Evolutionary conservation across 164 flowering plant species (phyloP), one percentile per base, ranked within the genome.

Genomic region (Litsea cubeba): DNA sequence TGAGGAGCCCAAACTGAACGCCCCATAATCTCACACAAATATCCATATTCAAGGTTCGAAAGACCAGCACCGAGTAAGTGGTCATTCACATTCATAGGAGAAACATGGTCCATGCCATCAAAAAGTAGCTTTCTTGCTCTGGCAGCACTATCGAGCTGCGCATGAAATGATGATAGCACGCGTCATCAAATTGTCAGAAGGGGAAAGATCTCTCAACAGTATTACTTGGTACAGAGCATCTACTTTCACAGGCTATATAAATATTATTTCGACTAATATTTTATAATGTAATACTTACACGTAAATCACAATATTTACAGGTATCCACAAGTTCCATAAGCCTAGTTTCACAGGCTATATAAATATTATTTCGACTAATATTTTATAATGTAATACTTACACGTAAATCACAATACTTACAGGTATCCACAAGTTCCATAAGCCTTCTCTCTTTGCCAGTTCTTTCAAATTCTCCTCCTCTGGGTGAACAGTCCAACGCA

Each of bases 1-100:
- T 95, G 98, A 7, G 99, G 98, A 71, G 99, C 99, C 91, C 96
- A 93, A 76, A 87, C 72, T 66, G 99, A 95, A 70, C 97, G 95
- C 46, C 99, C 99, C 98, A 95, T 91, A 81, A 93, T 83, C 88
- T 95, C 98, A 84, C 98, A 93, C 32, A 95, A 91, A 83, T 88
- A 89, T 63, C 97, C 99, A 85, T 95, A 95, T 78, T 95, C 99
- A 72, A 95, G 93, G 84, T 95, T 95, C 70, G 99, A 86, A 54
- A 95, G 97, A 40, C 98, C 99, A 12, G 89, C 89, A 76, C 99
- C 99, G 65, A 95, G 72, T 49, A 90, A 82, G 35, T 23, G 71
- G 79, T 80, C 81, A 72, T 71, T 70, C 49, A 70, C 76, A 75
- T 73, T 75, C 58, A 64, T 82, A 17, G 75, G 71, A 28, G 49